Evolutionary conservation across 192 early-diverging fungal genomes (phyloP), one percentile per base, ranked within the genome.

Genomic region (Bifiguratus adelaidae): DNA sequence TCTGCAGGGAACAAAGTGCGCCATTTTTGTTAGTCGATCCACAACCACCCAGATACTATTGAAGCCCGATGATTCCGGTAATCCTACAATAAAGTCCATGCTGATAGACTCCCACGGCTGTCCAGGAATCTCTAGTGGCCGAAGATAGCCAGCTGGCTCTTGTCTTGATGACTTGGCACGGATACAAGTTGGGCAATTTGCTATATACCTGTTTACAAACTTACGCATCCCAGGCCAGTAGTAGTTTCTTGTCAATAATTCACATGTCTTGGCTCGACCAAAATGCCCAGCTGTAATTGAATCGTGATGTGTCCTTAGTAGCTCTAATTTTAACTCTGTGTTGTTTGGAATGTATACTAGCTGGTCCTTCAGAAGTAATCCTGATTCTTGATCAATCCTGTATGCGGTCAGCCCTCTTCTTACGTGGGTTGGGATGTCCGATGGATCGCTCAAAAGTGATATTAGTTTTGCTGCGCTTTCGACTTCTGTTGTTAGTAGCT

Each of bases 1-100:
- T 0, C 25, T 20, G 24, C 41, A 47, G 1, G 51, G 19, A 5
- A 54, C 20, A 36, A 65, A 63, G n/a, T 41, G 22, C 1, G 55
- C 41, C 34, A 48, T 48, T 36, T 76, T 80, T 0, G 69, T 58
- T 0, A 67, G 38, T 8, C 56, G 29, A n/a, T 73, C 68, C 0
- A 73, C 71, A 24, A 71, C 52, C 0, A 79, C 65, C 1, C 60
- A 49, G 11, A 79, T 66, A 0, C 55, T 43, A 38, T 66, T 50
- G 34, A 36, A 59, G 4, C 45, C 50, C 13, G 35, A 4, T 2
- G 51, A 47, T 1, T 12, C 9, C 0, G 55, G 63, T 3, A 75
- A 44, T 7, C 44, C 41, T 5, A 37, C 42, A 23, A 71, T 65
- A 30, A 69, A 73, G 37, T 71, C 72, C 30, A 76, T 56, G 1